Evolutionary conservation across 2,329 filamentous ascomycete species (phyloP), one percentile per base, ranked within the genome.

Genomic region (Triangularia verruculosa): DNA sequence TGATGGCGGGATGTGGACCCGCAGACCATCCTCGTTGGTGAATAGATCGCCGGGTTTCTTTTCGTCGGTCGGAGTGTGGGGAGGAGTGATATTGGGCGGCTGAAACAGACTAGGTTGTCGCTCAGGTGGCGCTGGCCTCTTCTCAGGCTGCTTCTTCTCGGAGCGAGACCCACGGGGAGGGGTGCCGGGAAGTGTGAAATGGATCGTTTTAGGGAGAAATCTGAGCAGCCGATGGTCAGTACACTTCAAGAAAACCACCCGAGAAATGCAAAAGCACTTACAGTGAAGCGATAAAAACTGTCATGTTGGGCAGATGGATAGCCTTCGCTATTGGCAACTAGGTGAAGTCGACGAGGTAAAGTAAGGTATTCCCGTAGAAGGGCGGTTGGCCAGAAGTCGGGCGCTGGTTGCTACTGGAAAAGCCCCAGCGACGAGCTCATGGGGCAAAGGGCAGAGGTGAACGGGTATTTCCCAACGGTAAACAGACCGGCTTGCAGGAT

Each of bases 121-220:
- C 39, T 78, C 74, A 17, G 58, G 39, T 13, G 54, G 32, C 12
- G 32, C 61, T 25, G 66, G 69, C 68, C 69, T 67, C 56, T 68
- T 61, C 6, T 64, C 57, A 11, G 69, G 62, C 4, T 69, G 61
- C 67, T 70, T 66, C 71, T 70, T 73, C 63, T 68, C 55, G 67
- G 72, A 68, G 59, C 74, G 74, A 68, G 71, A 74, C 65, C 73
- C 73, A 66, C 73, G 78, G 63, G 76, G 78, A 59, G 80, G 79
- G 30, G 81, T 82, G 43, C 82, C 82, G 11, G 86, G 85, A 62
- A 91, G 82, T 70, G 89, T 88, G 76, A 98, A 98, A 76, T 96
- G 89, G 72, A 97, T 83, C 47, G 94, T 98, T 76, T 96, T 93
- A 32, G 94, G 94, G 34, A 97, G 85, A 74, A 97, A 97, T 63